A percentile compares a stretch with the other conserved stretches of the same genome.
Evolutionary conservation across 306 rosid species (phyloP).

Genomic region (Lathyrus oleraceus): DNA sequence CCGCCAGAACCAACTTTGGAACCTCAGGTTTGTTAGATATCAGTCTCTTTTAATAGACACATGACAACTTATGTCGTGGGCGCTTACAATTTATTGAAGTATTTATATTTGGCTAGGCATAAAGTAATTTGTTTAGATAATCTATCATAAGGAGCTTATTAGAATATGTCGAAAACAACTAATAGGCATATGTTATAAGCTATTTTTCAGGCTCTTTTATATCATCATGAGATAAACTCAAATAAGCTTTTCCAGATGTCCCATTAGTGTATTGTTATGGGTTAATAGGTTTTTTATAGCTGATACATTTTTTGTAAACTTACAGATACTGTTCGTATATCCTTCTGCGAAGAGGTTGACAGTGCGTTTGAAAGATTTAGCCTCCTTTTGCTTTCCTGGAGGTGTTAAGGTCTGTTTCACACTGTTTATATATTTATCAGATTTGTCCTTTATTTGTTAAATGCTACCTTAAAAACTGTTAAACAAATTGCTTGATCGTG

Average conservation of each 20-base stretch:
- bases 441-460: slow-evolving; percentile 15
- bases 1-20: slow-evolving; percentile 66
- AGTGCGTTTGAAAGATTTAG: slow-evolving; percentile 71
- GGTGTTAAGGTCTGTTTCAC: slow-evolving; percentile 76
- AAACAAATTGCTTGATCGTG: slow-evolving; percentile 26
- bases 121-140: background rate
- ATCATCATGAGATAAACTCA: background rate
- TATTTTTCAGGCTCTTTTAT: background rate
- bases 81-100: background rate
- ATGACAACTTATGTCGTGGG: background rate
- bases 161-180: background rate
- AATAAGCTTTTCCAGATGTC: background rate
- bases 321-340: slow-evolving; percentile 82
- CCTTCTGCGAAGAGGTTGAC: slow-evolving; percentile 77
- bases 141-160: background rate
- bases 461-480: slow-evolving; percentile 24
- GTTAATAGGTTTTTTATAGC: slow-evolving; percentile 23
- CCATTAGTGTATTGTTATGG: slow-evolving; percentile 12
- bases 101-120: background rate
- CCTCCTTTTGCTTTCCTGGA: slow-evolving; percentile 84
- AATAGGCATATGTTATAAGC: background rate
- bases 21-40: slow-evolving; percentile 74
- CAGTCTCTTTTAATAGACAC: slow-evolving; percentile 22
- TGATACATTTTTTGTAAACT: slow-evolving; percentile 32
- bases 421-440: slow-evolving; percentile 15